phyloP scores from a whole-genome alignment of 2,329 filamentous ascomycete species.

The Fusarium armeniacum region DNA sequence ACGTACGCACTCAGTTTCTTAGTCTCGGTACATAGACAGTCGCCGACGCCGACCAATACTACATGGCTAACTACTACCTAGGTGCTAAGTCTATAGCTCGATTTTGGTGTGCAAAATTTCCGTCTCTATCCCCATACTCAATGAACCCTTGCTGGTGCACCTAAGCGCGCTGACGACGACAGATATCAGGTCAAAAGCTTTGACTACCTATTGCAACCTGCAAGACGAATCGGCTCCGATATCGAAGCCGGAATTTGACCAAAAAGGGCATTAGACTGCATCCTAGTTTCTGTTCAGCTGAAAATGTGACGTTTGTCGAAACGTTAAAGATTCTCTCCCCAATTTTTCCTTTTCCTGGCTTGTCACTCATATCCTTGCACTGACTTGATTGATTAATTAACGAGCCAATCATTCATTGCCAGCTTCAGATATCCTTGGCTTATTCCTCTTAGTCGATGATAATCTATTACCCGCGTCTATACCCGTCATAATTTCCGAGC shows the following conservation, averaged over 20 bases:
- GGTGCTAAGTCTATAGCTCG: background rate
- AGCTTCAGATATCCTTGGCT: slow-evolving; percentile 5
- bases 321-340: slow-evolving; percentile 13
- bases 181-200: slow-evolving; percentile 30
- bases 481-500: slow-evolving; percentile 10
- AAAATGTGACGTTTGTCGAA: slow-evolving; percentile 13
- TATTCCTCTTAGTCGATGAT: slow-evolving; percentile 4
- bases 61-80: background rate
- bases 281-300: background rate
- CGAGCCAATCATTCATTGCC: slow-evolving; percentile 29
- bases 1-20: slow-evolving; percentile 29
- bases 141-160: slow-evolving; percentile 18
- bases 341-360: slow-evolving; percentile 5
- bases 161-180: slow-evolving; percentile 31
- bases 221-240: slow-evolving; percentile 18
- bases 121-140: slow-evolving; percentile 11
- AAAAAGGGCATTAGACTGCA: slow-evolving; percentile 26
- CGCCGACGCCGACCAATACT: background rate
- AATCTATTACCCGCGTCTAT: slow-evolving; percentile 17
- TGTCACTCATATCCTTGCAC: slow-evolving; percentile 27
- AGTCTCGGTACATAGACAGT: slow-evolving; percentile 1
- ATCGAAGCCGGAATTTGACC: slow-evolving; percentile 21
- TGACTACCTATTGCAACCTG: slow-evolving; percentile 11
- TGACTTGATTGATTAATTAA: slow-evolving; percentile 4
- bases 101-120: slow-evolving; percentile 9